These are phyloP conservation scores for Cladosporium sp. DNA, from an alignment of 2,329 filamentous ascomycete genomes.

Conservation along the genomic window DNA sequence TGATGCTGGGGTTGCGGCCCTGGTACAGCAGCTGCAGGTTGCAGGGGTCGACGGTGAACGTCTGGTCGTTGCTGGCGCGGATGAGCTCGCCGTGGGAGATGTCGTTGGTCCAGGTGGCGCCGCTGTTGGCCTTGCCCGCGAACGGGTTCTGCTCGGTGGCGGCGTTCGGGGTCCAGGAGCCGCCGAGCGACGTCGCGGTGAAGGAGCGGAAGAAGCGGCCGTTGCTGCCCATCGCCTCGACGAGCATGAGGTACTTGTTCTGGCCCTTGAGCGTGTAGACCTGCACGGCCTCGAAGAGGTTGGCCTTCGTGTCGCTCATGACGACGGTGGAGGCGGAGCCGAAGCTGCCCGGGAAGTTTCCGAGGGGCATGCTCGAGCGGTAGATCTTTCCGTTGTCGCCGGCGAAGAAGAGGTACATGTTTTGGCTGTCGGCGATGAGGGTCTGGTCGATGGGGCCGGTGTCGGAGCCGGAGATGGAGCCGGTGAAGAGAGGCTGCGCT, in stretches of 20 bases:
- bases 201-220: slow-evolving; percentile 63
- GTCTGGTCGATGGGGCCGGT: slow-evolving; percentile 59
- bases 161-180: slow-evolving; percentile 54
- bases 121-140: slow-evolving; percentile 59
- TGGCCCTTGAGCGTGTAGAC: slow-evolving; percentile 56
- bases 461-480: slow-evolving; percentile 43
- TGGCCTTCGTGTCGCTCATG: slow-evolving; percentile 48
- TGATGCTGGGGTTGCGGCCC: slow-evolving; percentile 42
- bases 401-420: slow-evolving; percentile 63
- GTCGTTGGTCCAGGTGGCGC: slow-evolving; percentile 59
- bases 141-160: slow-evolving; percentile 53
- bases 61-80: slow-evolving; percentile 53
- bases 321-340: slow-evolving; percentile 46
- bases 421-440: slow-evolving; percentile 53
- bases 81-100: slow-evolving; percentile 61
- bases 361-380: slow-evolving; percentile 56
- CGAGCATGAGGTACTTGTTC: slow-evolving; percentile 60
- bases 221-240: slow-evolving; percentile 52
- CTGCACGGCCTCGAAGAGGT: slow-evolving; percentile 61
- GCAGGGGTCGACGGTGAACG: slow-evolving; percentile 57
- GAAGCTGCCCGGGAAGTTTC: slow-evolving; percentile 56
- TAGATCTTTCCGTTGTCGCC: slow-evolving; percentile 64
- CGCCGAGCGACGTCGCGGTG: slow-evolving; percentile 52
- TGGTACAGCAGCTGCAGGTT: slow-evolving; percentile 61
- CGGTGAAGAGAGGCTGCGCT: slow-evolving; percentile 50